These are phyloP conservation scores for Penicillium paradoxum DNA, from an alignment of 495 filamentous ascomycete genomes.

Conservation along the genomic window DNA sequence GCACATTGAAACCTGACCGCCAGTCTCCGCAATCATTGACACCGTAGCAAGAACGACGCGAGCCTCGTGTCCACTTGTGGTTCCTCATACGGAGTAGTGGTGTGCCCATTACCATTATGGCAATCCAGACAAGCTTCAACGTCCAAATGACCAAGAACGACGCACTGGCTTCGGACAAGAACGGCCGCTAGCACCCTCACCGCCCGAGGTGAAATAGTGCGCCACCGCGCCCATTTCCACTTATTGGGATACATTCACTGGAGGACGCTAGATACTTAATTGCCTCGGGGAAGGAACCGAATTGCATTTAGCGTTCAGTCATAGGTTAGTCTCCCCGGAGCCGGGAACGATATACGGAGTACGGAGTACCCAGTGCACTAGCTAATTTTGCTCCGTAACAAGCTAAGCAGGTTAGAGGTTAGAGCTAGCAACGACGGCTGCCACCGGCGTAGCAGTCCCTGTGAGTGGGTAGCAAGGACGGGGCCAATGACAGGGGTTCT, in stretches of 20 bases:
- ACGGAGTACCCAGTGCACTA: not conserved
- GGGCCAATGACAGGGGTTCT: not conserved
- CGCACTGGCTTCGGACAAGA: not conserved
- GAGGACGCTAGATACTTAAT: not conserved
- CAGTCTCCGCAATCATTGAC: not conserved
- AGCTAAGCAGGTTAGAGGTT: not conserved
- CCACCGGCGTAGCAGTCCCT: not conserved
- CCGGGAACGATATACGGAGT: not conserved
- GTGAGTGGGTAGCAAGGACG: conserved; percentile 1
- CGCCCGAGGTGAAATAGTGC: not conserved
- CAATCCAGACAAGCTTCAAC: too few relatives aligned
- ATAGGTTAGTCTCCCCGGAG: not conserved
- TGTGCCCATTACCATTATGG: not conserved
- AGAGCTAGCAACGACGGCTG: not conserved
- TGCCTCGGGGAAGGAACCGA: not conserved
- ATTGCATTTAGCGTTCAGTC: not conserved
- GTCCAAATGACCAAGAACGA: not conserved
- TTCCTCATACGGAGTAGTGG: not conserved
- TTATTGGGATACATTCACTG: not conserved
- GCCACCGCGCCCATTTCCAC: not conserved
- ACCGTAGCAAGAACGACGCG: too few relatives aligned
- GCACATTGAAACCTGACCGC: not conserved
- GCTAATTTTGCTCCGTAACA: not conserved
- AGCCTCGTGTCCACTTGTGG: not conserved
- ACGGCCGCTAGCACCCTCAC: not conserved